Conservation (phyloP, 2,329 filamentous ascomycete species). For the Diaporthe sp. region DNA sequence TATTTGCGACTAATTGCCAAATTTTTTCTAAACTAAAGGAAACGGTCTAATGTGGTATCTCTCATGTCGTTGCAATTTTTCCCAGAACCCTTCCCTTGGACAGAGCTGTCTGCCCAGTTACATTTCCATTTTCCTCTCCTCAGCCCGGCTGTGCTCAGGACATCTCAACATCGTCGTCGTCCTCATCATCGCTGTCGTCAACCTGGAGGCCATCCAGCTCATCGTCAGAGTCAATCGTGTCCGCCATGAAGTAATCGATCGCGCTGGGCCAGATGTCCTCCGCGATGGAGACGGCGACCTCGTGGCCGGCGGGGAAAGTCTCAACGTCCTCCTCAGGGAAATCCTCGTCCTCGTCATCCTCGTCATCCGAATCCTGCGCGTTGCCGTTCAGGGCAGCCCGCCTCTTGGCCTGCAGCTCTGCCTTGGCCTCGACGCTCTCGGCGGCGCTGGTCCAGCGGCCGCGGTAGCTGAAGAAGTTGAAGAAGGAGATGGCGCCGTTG, state of each 20-base stretch:
- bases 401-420: constrained; percentile 50
- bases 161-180: constrained; percentile 42
- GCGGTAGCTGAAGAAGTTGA: constrained; percentile 78
- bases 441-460: constrained; percentile 72
- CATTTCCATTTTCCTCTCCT: background rate
- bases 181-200: constrained; percentile 38
- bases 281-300: constrained; percentile 41
- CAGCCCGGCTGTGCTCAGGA: constrained; percentile 24
- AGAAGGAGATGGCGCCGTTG: constrained; percentile 69
- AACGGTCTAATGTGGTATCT: constrained; percentile 36
- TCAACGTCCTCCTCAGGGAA: constrained; percentile 51
- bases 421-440: constrained; percentile 68
- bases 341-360: constrained; percentile 53
- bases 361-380: constrained; percentile 52
- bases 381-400: constrained; percentile 46
- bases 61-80: constrained; percentile 30
- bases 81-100: background rate
- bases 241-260: constrained; percentile 43
- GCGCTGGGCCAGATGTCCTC: constrained; percentile 43
- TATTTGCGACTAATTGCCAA: background rate
- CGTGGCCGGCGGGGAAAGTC: constrained; percentile 42
- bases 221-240: constrained; percentile 42
- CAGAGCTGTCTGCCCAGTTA: background rate
- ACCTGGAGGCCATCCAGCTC: constrained; percentile 41
- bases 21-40: background rate